Evolutionary conservation across 768 basidiomycete species (phyloP).

Genomic region (Lactarius sanguifluus): DNA sequence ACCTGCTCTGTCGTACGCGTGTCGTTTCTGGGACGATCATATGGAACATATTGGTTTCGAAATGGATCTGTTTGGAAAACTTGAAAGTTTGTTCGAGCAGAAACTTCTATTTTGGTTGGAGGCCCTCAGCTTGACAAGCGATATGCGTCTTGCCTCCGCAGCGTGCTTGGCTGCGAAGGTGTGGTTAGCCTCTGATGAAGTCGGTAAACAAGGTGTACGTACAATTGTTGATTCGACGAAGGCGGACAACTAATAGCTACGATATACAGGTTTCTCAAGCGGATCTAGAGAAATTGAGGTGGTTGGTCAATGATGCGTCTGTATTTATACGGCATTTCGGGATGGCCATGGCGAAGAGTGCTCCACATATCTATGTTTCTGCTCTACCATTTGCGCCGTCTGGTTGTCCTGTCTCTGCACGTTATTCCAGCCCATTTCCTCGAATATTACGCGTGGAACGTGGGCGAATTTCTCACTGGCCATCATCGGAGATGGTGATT

Average conservation of each 20-base stretch:
- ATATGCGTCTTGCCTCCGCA: not conserved
- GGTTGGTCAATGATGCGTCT: not conserved
- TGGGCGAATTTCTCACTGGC: not conserved
- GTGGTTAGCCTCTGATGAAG: not conserved
- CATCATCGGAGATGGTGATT: not conserved
- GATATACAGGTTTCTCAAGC: too few relatives aligned
- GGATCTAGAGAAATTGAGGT: not conserved
- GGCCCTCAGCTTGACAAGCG: not conserved
- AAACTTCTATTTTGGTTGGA: constrained; percentile 3
- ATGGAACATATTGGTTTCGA: not conserved
- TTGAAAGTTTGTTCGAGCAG: not conserved
- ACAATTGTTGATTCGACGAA: not conserved
- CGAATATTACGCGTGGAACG: not conserved
- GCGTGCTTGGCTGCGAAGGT: not conserved
- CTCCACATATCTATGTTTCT: not conserved
- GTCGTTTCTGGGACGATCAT: constrained; percentile 7
- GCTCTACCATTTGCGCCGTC: not conserved
- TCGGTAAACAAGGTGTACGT: not conserved
- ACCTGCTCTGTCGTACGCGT: constrained; percentile 4
- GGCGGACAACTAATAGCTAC: too few relatives aligned
- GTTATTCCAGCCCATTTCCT: not conserved
- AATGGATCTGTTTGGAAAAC: not conserved
- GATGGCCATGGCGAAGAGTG: not conserved
- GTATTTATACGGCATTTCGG: constrained; percentile 1
- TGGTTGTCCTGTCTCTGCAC: not conserved